Evolutionary conservation across 2,329 filamentous ascomycete species (phyloP).

Genomic region (Leptographium galeiforme): DNA sequence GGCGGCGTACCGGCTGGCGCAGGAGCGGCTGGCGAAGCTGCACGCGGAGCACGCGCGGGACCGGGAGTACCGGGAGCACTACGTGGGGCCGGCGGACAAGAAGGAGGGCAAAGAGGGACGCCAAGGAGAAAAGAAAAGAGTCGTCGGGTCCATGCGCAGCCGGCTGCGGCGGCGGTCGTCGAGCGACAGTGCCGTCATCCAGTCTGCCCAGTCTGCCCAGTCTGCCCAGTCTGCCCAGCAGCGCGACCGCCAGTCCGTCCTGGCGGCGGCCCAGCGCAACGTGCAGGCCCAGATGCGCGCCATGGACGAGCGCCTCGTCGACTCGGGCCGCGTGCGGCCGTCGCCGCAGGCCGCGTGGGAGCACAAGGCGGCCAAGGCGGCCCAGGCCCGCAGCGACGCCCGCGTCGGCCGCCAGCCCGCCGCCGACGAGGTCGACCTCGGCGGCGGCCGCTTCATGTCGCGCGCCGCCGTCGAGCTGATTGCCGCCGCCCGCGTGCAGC

Average conservation of each 20-base stretch:
- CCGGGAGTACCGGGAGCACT: slow-evolving; percentile 61
- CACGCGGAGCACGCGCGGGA: slow-evolving; percentile 54
- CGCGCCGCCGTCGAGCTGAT: slow-evolving; percentile 67
- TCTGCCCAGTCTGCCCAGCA: no score
- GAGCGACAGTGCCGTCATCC: slow-evolving; percentile 50
- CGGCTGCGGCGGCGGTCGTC: slow-evolving; percentile 43
- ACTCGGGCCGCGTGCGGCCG: slow-evolving; percentile 61
- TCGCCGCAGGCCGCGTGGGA: slow-evolving; percentile 67
- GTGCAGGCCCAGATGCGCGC: slow-evolving; percentile 65
- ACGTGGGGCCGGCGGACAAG: slow-evolving; percentile 26
- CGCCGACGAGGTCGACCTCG: slow-evolving; percentile 49
- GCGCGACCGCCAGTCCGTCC: slow-evolving; percentile 59
- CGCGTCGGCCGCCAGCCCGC: slow-evolving; percentile 41
- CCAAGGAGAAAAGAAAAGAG: no score
- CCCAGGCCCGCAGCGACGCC: slow-evolving; percentile 48
- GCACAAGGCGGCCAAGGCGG: slow-evolving; percentile 56
- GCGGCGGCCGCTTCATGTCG: slow-evolving; percentile 69
- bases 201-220: no score
- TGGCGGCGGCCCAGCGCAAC: slow-evolving; percentile 72
- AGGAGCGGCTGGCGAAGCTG: slow-evolving; percentile 70
- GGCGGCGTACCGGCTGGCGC: slow-evolving; percentile 72
- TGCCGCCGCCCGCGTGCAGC: slow-evolving; percentile 63
- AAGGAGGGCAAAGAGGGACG: neutral
- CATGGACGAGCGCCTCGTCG: slow-evolving; percentile 68
- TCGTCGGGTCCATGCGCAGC: neutral